Evolutionary conservation across 306 rosid species (phyloP).

Genomic region (Datisca glomerata): DNA sequence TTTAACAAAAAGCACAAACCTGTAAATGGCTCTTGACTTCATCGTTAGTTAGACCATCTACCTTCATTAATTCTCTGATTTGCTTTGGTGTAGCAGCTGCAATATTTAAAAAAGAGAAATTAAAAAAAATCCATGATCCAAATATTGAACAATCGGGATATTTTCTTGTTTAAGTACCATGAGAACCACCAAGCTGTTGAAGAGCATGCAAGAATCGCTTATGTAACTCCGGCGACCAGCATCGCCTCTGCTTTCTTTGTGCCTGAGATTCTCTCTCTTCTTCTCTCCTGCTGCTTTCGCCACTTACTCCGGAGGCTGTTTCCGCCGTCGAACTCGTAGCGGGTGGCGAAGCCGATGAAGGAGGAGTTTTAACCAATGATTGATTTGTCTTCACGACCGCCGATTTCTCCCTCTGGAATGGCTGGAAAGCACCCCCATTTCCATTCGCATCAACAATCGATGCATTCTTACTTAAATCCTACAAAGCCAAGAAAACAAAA

Average conservation of each 20-base stretch:
- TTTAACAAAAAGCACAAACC: slow-evolving; percentile 19
- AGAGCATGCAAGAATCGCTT: slow-evolving; percentile 69
- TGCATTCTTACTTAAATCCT: slow-evolving; percentile 18
- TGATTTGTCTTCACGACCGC: slow-evolving; percentile 22
- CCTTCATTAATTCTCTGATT: slow-evolving; percentile 54
- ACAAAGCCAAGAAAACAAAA: neutral
- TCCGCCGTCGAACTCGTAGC: slow-evolving; percentile 44
- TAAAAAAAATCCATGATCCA: neutral
- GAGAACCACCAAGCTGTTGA: slow-evolving; percentile 87
- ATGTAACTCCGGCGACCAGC: slow-evolving; percentile 91
- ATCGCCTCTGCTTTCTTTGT: slow-evolving; percentile 71
- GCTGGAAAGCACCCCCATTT: slow-evolving; percentile 70
- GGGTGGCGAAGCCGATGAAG: slow-evolving; percentile 23
- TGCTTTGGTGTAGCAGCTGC: slow-evolving; percentile 60
- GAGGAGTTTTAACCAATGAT: slow-evolving; percentile 11
- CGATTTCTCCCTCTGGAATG: slow-evolving; percentile 57
- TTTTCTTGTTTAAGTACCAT: slow-evolving; percentile 22
- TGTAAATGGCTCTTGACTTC: slow-evolving; percentile 68
- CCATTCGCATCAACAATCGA: slow-evolving; percentile 57
- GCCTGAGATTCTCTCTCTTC: slow-evolving; percentile 44
- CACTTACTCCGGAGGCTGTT: slow-evolving; percentile 23
- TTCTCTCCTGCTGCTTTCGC: slow-evolving; percentile 27
- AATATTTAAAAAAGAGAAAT: neutral
- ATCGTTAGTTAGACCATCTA: slow-evolving; percentile 60
- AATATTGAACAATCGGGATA: neutral